These are phyloP conservation scores for Juncus effusus DNA, from an alignment of 176 grass and related monocot species.

Conservation along the genomic window DNA sequence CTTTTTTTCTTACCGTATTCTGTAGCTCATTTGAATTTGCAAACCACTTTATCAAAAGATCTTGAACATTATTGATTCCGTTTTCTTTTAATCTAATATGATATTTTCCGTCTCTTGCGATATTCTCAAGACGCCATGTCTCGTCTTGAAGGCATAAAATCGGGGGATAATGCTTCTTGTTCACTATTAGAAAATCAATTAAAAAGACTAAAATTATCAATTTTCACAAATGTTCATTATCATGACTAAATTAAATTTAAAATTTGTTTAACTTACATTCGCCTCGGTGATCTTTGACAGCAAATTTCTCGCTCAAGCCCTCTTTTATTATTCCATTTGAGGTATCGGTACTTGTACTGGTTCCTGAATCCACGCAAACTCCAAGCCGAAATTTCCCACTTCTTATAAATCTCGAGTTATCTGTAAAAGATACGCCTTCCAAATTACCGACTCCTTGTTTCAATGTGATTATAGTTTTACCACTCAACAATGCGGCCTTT, in stretches of 20 bases:
- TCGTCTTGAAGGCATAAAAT: background rate
- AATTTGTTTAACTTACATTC: background rate
- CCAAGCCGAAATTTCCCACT: slow-evolving; percentile 11
- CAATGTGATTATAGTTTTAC: background rate
- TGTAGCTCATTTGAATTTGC: slow-evolving; percentile 6
- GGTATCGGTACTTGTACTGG: background rate
- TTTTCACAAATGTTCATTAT: background rate
- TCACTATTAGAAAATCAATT: background rate
- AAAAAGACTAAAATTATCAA: background rate
- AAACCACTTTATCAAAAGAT: slow-evolving; percentile 6
- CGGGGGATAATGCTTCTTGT: background rate
- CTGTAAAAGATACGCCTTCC: slow-evolving; percentile 1
- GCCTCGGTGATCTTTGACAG: slow-evolving; percentile 9
- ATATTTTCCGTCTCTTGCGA: background rate
- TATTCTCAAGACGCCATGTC: slow-evolving; percentile 6
- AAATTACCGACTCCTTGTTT: background rate
- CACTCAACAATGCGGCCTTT: background rate
- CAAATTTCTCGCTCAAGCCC: slow-evolving; percentile 2
- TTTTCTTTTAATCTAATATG: background rate
- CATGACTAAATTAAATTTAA: background rate
- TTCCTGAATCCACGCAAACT: background rate
- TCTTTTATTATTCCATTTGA: slow-evolving; percentile 12
- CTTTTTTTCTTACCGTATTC: background rate
- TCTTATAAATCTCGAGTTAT: slow-evolving; percentile 7
- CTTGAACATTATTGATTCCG: slow-evolving; percentile 1